Base-by-base conservation (phyloP, 1,284 basidiomycete genomes). In the Earliella scabrosa region DNA sequence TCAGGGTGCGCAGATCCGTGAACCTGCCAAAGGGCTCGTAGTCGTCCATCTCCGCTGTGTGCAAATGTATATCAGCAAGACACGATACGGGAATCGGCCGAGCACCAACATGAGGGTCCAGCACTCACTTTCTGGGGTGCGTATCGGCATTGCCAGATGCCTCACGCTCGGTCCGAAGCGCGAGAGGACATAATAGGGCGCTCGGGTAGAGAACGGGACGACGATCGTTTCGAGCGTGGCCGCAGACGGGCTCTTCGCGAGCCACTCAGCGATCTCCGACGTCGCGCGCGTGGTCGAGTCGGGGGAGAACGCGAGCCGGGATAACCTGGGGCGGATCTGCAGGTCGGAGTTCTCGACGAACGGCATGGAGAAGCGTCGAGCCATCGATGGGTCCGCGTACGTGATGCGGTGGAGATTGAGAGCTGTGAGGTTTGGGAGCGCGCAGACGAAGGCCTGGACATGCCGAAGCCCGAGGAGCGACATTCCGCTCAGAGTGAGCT, bases 101-200 rank as follows among this genome's bases (percentile, higher is more conserved):
- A 8, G 7, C n/a, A 39, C 18, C 36, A n/a, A n/a, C n/a, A n/a
- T n/a, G n/a, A n/a, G n/a, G n/a, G n/a, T n/a, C n/a, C n/a, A 47
- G 1, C 1, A 31, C 54, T 23, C 26, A 56, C 54, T 26, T 13
- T 48, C 39, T 32, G 44, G 20, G 8, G n/a, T 20, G 2, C 38
- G 45, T 10, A 59, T 41, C 8, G 49, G 46, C 32, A 55, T 26
- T 7, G 45, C 18, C 18, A 59, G 31, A 20, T 50, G 45, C 45
- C 31, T 23, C 14, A 59, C 46, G 32, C 16, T 21, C 9, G 49
- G 45, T 10, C 58, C 58, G 24, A 59, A 55, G 31, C 34, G 43
- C 1, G 10, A 5, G 5, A 59, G 26, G 31, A 57, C 50, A 9
- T 24, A 29, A 1, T 49, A 36, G n/a, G 55, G 55, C 21, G 24